A percentile compares a stretch with the other conserved stretches of the same genome.
Evolutionary conservation across 179 eudicot genomes (phyloP).

Genomic region (Carnegiea gigantea): DNA sequence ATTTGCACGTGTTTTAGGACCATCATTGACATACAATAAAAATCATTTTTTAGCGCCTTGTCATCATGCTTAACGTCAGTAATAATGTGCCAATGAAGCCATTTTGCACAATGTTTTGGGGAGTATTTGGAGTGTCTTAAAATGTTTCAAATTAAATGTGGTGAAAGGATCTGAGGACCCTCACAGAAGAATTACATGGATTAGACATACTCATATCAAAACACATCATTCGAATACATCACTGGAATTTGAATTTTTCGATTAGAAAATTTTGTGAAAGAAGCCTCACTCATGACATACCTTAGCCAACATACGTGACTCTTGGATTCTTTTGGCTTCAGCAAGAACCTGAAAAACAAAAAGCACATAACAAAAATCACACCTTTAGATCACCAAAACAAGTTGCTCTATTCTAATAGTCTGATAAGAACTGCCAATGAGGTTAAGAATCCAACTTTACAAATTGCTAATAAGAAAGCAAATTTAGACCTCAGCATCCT

Average conservation of each 20-base stretch:
- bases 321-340: conserved; percentile 85
- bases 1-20: too few relatives aligned
- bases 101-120: not conserved
- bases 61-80: not conserved
- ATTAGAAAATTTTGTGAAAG: not conserved
- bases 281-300: conserved; percentile 33
- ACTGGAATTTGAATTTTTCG: not conserved
- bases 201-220: not conserved
- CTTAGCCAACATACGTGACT: conserved; percentile 69
- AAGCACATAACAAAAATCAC: conserved; percentile 5
- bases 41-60: not conserved
- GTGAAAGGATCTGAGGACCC: too few relatives aligned
- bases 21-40: too few relatives aligned
- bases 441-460: not conserved
- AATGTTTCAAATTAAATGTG: too few relatives aligned
- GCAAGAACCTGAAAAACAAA: conserved; percentile 67
- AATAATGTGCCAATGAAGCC: not conserved
- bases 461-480: conserved; percentile 7
- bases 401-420: conserved; percentile 6
- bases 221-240: not conserved
- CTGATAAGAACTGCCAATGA: not conserved
- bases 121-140: not conserved
- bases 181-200: not conserved
- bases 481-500: conserved; percentile 77
- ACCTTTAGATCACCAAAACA: not conserved